Evolutionary conservation across 2,329 filamentous ascomycete genomes (phyloP).

Genomic region (Cercospora sojina): DNA sequence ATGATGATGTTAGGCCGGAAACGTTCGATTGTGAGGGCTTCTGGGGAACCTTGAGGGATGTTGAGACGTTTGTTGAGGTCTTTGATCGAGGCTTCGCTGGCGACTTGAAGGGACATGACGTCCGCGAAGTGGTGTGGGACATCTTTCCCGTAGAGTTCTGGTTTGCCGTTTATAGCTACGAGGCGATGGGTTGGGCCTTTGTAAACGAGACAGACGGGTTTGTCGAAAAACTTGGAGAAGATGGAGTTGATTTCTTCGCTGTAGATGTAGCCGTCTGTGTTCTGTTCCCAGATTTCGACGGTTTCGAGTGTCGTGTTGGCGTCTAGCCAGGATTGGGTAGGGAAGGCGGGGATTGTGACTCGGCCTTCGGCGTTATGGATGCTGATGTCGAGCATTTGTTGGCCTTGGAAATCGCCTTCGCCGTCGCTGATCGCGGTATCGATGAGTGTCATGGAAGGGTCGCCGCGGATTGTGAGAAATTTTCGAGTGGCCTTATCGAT

Average conservation of each 20-base stretch:
- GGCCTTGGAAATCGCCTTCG: constrained; percentile 31
- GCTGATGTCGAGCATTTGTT: constrained; percentile 49
- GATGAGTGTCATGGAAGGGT: constrained; percentile 63
- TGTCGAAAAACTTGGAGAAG: constrained; percentile 58
- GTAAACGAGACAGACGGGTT: constrained; percentile 58
- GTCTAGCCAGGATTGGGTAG: constrained; percentile 54
- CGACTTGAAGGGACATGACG: constrained; percentile 57
- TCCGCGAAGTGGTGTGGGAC: constrained; percentile 58
- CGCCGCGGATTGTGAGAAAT: constrained; percentile 63
- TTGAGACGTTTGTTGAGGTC: constrained; percentile 58
- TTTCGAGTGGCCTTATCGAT: constrained; percentile 52
- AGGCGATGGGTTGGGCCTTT: constrained; percentile 60
- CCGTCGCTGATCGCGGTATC: constrained; percentile 52
- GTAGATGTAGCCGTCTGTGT: constrained; percentile 60
- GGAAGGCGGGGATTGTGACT: constrained; percentile 57
- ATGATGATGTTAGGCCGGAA: constrained; percentile 66
- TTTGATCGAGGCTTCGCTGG: constrained; percentile 54
- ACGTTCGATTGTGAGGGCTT: constrained; percentile 58
- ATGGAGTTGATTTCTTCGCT: constrained; percentile 50
- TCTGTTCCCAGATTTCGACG: constrained; percentile 59
- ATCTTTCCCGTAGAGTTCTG: constrained; percentile 50
- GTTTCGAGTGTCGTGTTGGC: constrained; percentile 51
- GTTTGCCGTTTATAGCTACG: constrained; percentile 56
- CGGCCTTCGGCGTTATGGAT: constrained; percentile 44
- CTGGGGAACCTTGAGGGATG: constrained; percentile 40